These are phyloP conservation scores for Rhizopus microsporus DNA, from an alignment of 371 early-diverging fungal species.

Conservation along the genomic window DNA sequence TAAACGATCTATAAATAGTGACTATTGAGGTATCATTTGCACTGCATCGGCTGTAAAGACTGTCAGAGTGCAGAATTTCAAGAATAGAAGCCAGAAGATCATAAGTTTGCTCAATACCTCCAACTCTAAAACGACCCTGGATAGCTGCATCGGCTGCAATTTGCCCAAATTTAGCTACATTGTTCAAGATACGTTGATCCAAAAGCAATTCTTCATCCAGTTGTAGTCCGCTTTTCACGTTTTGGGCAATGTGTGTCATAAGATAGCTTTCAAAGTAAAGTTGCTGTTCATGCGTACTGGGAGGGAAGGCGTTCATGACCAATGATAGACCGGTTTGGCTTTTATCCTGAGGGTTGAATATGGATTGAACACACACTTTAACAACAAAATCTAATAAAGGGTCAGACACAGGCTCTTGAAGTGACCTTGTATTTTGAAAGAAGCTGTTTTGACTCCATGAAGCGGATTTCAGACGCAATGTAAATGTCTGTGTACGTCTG, in stretches of 20 bases:
- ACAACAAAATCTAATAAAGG: constrained; percentile 56
- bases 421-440: constrained; percentile 1
- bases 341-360: constrained; percentile 53
- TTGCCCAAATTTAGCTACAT: constrained; percentile 61
- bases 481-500: constrained; percentile 32
- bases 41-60: constrained; percentile 23
- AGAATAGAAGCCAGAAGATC: constrained; percentile 60
- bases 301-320: constrained; percentile 47
- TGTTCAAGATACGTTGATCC: constrained; percentile 49
- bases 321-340: constrained; percentile 44
- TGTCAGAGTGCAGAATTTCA: constrained; percentile 48
- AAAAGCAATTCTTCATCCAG: constrained; percentile 41
- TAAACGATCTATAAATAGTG: constrained; percentile 51
- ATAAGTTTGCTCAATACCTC: constrained; percentile 58
- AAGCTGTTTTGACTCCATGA: constrained; percentile 37
- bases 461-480: constrained; percentile 19
- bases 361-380: constrained; percentile 54
- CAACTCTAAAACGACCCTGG: constrained; percentile 52
- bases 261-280: constrained; percentile 58
- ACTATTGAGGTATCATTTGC: constrained; percentile 22
- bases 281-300: constrained; percentile 42
- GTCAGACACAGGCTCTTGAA: constrained; percentile 38
- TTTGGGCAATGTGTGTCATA: constrained; percentile 58
- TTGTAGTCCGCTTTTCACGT: constrained; percentile 55
- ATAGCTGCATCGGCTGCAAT: constrained; percentile 69